phyloP scores from a whole-genome alignment of 2,329 filamentous ascomycete genomes.

The Penicillium sp. region DNA sequence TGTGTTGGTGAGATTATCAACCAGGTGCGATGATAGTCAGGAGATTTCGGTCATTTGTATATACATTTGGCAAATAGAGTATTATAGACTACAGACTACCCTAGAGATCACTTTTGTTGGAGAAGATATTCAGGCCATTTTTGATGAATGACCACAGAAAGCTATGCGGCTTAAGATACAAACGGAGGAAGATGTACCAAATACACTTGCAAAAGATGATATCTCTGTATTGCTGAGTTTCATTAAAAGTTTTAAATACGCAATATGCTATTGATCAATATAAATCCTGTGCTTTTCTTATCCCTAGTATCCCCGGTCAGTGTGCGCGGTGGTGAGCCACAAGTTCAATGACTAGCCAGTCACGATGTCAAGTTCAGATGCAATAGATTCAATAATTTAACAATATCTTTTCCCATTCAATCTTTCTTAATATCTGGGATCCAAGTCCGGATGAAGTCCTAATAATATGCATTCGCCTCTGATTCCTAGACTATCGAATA shows the following conservation, averaged over 20 bases:
- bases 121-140: background rate
- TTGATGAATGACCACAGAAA: background rate
- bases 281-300: too few species aligned
- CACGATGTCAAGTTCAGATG: background rate
- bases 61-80: background rate
- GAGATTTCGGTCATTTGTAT: background rate
- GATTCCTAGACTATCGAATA: background rate
- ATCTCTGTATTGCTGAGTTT: too few species aligned
- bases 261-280: too few species aligned
- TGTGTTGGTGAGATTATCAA: constrained; percentile 11
- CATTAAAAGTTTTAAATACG: too few species aligned
- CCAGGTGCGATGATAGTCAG: background rate
- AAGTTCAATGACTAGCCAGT: too few species aligned
- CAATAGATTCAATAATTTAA: background rate
- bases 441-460: background rate
- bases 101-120: background rate
- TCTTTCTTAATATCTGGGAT: background rate
- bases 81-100: background rate
- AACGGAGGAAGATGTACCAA: background rate
- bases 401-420: background rate
- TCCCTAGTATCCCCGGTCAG: too few species aligned
- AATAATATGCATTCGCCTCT: background rate
- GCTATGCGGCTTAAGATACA: background rate
- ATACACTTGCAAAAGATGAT: background rate
- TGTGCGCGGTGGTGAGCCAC: too few species aligned